A percentile compares a stretch with the other conserved stretches of the same genome.
Conservation (phyloP, 225 moss, liverwort and hornwort genomes). For the Polytrichum formosum region DNA sequence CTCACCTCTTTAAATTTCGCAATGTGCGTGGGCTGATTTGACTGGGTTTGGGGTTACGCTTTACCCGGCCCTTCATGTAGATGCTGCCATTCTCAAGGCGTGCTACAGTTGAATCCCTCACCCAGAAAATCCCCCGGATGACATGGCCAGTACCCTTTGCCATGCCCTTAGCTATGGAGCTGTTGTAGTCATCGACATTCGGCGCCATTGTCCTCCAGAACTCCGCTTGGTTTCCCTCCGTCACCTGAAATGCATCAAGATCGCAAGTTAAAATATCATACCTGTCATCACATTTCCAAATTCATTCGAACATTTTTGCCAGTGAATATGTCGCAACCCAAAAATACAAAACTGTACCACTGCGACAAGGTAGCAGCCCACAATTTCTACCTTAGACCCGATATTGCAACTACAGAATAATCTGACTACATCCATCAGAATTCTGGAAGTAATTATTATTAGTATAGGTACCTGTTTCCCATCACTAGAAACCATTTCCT, state of each 20-base stretch:
- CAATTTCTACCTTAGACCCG: not conserved
- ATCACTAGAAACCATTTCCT: constrained; percentile 38
- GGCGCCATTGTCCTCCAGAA: constrained; percentile 94
- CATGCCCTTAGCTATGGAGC: constrained; percentile 61
- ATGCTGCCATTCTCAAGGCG: constrained; percentile 51
- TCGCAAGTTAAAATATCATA: not conserved
- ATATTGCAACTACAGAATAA: not conserved
- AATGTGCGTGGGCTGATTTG: constrained; percentile 57
- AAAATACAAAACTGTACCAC: not conserved
- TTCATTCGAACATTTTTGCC: not conserved
- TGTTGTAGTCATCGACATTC: constrained; percentile 84
- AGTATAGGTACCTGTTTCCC: constrained; percentile 35
- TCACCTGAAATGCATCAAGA: constrained; percentile 18
- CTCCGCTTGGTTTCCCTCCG: constrained; percentile 57
- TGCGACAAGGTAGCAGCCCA: not conserved
- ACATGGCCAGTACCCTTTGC: constrained; percentile 77
- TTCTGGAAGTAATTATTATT: not conserved
- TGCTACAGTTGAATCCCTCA: constrained; percentile 57
- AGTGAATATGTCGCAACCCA: not conserved
- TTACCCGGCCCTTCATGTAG: constrained; percentile 52
- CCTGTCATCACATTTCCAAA: not conserved
- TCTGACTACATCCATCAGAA: not conserved
- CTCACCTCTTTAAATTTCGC: constrained; percentile 56
- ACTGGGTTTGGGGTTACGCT: constrained; percentile 42
- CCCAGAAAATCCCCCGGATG: constrained; percentile 84